phyloP scores from a whole-genome alignment of 345 rosid genomes.

The Eucalyptus tenuipes region DNA sequence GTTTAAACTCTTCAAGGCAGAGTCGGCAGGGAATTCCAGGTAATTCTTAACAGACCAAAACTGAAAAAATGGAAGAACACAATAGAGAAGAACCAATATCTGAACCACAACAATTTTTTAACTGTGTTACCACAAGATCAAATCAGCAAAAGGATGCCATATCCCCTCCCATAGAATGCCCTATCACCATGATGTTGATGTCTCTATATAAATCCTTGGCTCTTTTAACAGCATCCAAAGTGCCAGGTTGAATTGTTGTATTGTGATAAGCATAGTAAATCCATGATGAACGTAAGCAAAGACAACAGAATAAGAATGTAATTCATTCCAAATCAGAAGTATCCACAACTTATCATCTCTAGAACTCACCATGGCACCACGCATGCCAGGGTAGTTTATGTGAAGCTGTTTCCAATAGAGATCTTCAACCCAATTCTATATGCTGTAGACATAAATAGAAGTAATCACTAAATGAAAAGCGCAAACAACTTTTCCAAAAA shows the following conservation, averaged over 20 bases:
- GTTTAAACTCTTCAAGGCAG: not conserved
- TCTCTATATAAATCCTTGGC: constrained; percentile 50
- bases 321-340: not conserved
- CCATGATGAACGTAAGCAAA: constrained; percentile 71
- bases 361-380: constrained; percentile 73
- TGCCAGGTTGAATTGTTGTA: constrained; percentile 61
- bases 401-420: constrained; percentile 83
- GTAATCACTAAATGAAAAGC: not conserved
- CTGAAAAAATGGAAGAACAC: not conserved
- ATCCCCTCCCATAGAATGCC: constrained; percentile 93
- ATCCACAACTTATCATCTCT: not conserved
- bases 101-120: not conserved
- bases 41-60: not conserved
- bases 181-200: constrained; percentile 61
- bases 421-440: constrained; percentile 86
- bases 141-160: constrained; percentile 84
- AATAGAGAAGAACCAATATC: not conserved
- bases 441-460: constrained; percentile 18
- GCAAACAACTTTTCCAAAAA: too few species aligned
- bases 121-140: constrained; percentile 48
- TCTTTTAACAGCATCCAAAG: constrained; percentile 44
- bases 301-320: not conserved
- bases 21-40: not conserved
- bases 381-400: constrained; percentile 77
- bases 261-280: constrained; percentile 78